A percentile compares a stretch with the other conserved stretches of the same genome.
These are phyloP conservation scores for Baudoinia panamericana DNA, from an alignment of 495 filamentous ascomycete species.

Conservation along the genomic window DNA sequence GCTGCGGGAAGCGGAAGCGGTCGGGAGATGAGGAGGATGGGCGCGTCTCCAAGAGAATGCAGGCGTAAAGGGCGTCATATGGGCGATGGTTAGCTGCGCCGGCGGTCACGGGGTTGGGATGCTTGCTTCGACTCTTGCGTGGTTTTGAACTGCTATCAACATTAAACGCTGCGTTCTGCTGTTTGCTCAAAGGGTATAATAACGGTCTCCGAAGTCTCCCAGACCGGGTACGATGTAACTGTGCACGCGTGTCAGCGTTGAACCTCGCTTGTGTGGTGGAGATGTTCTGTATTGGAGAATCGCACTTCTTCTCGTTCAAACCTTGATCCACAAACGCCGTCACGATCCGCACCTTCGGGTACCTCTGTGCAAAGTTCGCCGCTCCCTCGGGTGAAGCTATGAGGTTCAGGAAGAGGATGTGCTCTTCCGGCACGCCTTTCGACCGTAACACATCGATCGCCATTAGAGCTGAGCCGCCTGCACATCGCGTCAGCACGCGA, in stretches of 20 bases:
- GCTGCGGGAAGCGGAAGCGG: no score
- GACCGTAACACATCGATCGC: constrained; percentile 83
- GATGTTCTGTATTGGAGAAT: constrained; percentile 5
- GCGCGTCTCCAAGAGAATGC: no score
- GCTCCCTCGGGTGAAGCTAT: constrained; percentile 92
- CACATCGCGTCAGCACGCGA: constrained; percentile 9
- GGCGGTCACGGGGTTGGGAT: no score
- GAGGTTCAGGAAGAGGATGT: constrained; percentile 88
- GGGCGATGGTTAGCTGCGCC: no score
- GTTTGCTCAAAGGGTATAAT: constrained; percentile 95
- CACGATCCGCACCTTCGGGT: constrained; percentile 83
- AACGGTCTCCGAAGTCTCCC: constrained; percentile 93
- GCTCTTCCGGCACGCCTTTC: constrained; percentile 83
- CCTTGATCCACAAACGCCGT: constrained; percentile 96
- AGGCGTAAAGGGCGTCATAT: no score
- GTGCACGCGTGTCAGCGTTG: constrained; percentile 22
- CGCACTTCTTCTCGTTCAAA: constrained; percentile 91
- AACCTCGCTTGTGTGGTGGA: background rate
- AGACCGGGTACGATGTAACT: constrained; percentile 95
- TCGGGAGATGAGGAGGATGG: no score
- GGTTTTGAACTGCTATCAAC: no score
- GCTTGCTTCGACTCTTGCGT: no score
- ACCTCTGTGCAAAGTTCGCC: constrained; percentile 74
- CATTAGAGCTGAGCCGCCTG: constrained; percentile 91
- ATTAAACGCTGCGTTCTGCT: no score